Evolutionary conservation across 495 filamentous ascomycete genomes (phyloP), one percentile per base, ranked within the genome.

Genomic region (Oidiodendron maius): DNA sequence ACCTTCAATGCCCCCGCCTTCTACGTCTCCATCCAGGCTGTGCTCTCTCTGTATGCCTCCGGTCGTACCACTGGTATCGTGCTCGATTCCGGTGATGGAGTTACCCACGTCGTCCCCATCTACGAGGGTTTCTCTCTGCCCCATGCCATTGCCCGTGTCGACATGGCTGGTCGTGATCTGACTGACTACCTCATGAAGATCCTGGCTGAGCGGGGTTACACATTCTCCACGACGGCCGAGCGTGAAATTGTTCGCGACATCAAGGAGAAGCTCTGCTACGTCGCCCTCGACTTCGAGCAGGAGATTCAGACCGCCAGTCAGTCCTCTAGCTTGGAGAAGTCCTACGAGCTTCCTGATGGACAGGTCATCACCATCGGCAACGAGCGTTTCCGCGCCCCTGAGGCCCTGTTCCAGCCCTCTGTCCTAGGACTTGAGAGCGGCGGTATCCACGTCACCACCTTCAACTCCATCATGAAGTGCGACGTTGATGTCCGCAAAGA

Each of bases 401-500:
- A 98, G 75, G 94, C 95, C 74, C 86, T 98, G 56, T 98, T 98
- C 87, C 89, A 96, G 80, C 93, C 93, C 56, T 91, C 87, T 64
- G 94, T 98, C 53, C 78, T 98, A 51, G 93, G 93, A 81, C 91
- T 96, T 56, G 93, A 98, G 74, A 87, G 82, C 74, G 93, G 91
- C 63, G 93, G 93, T 75, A 96, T 98, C 76, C 93, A 98, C 75
- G 94, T 96, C 68, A 97, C 93, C 66, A 96, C 95, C 59, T 97
- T 96, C 85, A 97, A 97, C 82, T 96, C 94, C 56, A 97, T 98
- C 82, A 97, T 96, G 86, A 96, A 97, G 82, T 97, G 94, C 72
- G 93, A 98, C 74, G 91, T 98, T 71, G 93, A 98, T 72, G 87
- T 98, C 67, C 84, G 93, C 80, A 98, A 97, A 83, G 87, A 95